Base-by-base conservation (phyloP, 2,329 filamentous ascomycete genomes). In the Plenodomus tracheiphilus region DNA sequence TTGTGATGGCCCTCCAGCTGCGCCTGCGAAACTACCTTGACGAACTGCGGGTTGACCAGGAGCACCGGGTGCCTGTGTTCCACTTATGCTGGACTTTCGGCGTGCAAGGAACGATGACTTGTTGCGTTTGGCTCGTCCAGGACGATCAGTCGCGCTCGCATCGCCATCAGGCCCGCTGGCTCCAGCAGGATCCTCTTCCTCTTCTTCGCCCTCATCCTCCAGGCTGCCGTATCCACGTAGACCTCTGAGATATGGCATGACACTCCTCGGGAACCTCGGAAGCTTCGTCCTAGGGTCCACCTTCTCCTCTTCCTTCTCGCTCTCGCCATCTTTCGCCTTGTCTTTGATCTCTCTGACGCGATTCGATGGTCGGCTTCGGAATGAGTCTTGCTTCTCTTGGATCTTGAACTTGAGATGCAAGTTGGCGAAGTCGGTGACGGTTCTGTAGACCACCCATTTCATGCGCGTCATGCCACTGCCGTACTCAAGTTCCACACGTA, bases 381-480 rank as follows among this genome's bases (percentile, higher is more conserved):
- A 89, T 59, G 89, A 91, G 58, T 96, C 89, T 51, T 91, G 92
- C 52, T 88, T 86, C 49, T 89, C 83, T 50, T 92, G 87, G 45
- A 96, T 79, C 69, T 94, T 96, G 80, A 97, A 99, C 62, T 95
- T 92, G 65, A 91, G 79, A 73, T 99, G 94, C 30, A 99, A 78
- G 62, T 97, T 96, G 61, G 90, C 85, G 61, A 99, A 96, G 68
- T 99, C 94, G 61, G 85, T 82, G 34, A 97, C 82, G 9, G 90
- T 92, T 45, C 94, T 84, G 63, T 91, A 86, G 49, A 99, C 89
- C 16, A 89, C 87, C 94, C 94, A 99, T 67, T 89, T 90, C 95
- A 99, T 97, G 48, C 94, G 84, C 46, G 93, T 97, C 47, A 94
- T 84, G 0, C 94, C 95, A 68, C 89, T 97, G 13, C 94, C 94